These are phyloP conservation scores for Skeletonema marinoi DNA, from an alignment of 108 stramenopile species.

Conservation along the genomic window DNA sequence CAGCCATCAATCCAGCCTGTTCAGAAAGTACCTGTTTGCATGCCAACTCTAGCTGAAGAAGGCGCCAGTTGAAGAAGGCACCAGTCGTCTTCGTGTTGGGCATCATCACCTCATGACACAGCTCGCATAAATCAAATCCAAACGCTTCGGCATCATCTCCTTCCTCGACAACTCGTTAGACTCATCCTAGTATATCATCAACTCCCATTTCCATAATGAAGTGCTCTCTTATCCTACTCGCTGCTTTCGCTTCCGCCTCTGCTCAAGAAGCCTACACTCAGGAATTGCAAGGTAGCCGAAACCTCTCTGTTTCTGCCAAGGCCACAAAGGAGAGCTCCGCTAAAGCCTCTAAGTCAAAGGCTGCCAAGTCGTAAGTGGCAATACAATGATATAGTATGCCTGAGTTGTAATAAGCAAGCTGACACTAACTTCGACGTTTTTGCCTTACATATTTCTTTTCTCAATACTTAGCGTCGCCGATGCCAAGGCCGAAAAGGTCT, in stretches of 20 bases:
- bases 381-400: background rate
- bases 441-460: background rate
- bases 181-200: background rate
- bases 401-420: background rate
- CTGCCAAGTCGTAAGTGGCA: background rate
- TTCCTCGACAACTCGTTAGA: background rate
- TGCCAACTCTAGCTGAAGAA: background rate
- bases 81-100: no score
- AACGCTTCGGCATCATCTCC: no score
- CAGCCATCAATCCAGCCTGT: background rate
- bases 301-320: background rate
- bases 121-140: background rate
- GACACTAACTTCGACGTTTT: no score
- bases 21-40: background rate
- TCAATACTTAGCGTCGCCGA: background rate
- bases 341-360: background rate
- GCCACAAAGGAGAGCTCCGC: background rate
- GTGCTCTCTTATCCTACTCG: background rate
- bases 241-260: background rate
- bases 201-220: background rate
- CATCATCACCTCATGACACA: no score
- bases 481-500: constrained; percentile 19
- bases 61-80: no score
- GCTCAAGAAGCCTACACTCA: background rate
- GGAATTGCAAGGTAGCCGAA: background rate